Evolutionary conservation across 305 asterid species (phyloP), one percentile per base, ranked within the genome.

Genomic region (Fraxinus floribunda): DNA sequence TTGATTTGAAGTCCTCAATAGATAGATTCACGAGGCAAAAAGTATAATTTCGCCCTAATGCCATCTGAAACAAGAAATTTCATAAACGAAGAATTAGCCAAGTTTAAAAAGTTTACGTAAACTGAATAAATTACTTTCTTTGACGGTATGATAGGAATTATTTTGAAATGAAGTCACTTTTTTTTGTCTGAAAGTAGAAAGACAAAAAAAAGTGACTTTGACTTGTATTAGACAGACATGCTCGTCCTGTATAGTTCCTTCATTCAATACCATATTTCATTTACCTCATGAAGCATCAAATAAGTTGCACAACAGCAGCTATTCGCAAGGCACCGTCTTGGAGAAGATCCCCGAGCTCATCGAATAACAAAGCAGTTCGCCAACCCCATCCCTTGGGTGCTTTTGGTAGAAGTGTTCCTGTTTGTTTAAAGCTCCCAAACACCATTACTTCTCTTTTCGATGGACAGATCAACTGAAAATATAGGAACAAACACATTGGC

Each of bases 321-420:
- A 94, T 83, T 41, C 99, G 89, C 2, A 96, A 90, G 52, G 95
- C 91, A 32, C 97, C 98, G 3, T 94, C 90, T 82, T 94, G 98
- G 83, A 93, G 95, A 36, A 91, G 98, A 80, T 94, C 97, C 0
- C 92, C 91, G 11, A 96, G 97, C 87, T 96, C 98, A 30, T 96
- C 90, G 35, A 96, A 96, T 76, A 93, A 75, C 85, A 96, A 88
- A 39, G 99, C 98, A 1, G 99, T 90, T 78, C 99, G 97, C 99
- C 99, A 96, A 55, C 99, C 99, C 98, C 99, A 94, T 84, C 99
- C 99, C 80, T 96, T 96, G 52, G 99, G 99, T 77, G 99, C 98
- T 89, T 96, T 96, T 7, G 99, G 98, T 26, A 96, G 86, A 84
- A 96, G 98, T n/a, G 98, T 94, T 85, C 99, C 99, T 22, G 97